Evolutionary conservation across 2,329 filamentous ascomycete species (phyloP).

Genomic region (Penicillium sp.): DNA sequence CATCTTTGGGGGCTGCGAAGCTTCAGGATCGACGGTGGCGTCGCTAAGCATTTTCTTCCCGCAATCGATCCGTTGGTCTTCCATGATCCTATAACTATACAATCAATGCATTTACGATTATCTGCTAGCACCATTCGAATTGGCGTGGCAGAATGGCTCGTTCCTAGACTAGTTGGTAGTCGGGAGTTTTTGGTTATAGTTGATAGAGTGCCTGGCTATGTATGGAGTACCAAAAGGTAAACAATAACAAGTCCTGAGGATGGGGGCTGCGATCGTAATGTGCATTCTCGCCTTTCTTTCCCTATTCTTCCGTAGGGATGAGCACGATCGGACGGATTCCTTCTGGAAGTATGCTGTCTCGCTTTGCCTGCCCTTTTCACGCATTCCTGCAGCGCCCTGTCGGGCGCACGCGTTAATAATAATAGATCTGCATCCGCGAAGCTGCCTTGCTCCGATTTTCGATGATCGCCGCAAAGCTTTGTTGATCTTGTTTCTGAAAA

Average conservation of each 20-base stretch:
- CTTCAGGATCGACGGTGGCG: conserved; percentile 15
- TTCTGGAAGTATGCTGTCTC: background rate
- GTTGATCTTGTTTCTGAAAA: background rate
- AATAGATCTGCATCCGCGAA: background rate
- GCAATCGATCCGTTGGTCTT: background rate
- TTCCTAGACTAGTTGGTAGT: background rate
- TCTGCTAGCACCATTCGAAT: too few species aligned
- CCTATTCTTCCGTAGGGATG: background rate
- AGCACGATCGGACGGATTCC: background rate
- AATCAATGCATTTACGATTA: too few species aligned
- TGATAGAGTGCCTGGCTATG: too few species aligned
- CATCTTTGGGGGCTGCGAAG: too few species aligned
- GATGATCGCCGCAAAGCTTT: background rate
- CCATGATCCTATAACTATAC: too few species aligned
- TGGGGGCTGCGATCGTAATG: too few species aligned
- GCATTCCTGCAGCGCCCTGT: background rate
- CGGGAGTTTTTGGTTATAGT: too few species aligned
- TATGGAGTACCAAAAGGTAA: too few species aligned
- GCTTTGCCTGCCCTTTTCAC: background rate
- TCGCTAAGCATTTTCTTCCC: conserved; percentile 2
- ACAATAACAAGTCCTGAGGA: too few species aligned
- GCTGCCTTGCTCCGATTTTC: background rate
- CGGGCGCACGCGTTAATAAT: background rate
- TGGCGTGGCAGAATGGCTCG: background rate
- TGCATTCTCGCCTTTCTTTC: background rate